Evolutionary conservation across 2,329 filamentous ascomycete species (phyloP), one percentile per base, ranked within the genome.

Genomic region (Penicillium fuscoglaucum): DNA sequence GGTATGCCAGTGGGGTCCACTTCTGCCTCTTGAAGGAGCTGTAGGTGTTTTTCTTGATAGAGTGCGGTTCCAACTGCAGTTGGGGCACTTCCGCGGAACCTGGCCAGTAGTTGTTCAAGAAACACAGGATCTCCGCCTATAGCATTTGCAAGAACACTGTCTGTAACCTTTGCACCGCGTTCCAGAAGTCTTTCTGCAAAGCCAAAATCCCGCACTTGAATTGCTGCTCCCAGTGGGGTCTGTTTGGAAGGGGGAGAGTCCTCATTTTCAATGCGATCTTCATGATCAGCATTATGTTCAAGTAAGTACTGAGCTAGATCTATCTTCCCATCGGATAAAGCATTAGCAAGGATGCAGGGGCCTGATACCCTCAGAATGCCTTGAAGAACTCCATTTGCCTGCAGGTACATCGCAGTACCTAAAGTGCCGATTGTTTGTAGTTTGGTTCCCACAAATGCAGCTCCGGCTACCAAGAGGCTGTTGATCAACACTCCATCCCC

Each of bases 41-140:
- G 21, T 26, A 57, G 28, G 37, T 49, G 52, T 17, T 5, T 2
- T 7, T 44, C 13, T 3, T 41, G 45, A 41, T 3, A 6, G 37
- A 55, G 24, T 13, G 52, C 50, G 47, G 44, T 35, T 26, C 24
- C 41, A 17, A 57, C 49, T 29, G 61, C 19, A 6, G 41, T 57
- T 19, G 61, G 55, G 13, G 55, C 59, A 17, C 33, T 51, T 59
- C 61, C 59, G 2, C 4, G 29, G 28, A 63, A 61, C 9, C 29
- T 28, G 26, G 13, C 2, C 26, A 58, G 44, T 29, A 58, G 15
- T 1, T 12, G 15, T 13, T 33, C 2, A n/a, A 55, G 28, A 29
- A 54, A 26, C 4, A 17, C 41, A n/a, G 45, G 19, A 28, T 29
- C 29, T 33, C 1, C 12, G 12, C 35, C 13, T 17, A 62, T 31